These are phyloP conservation scores for Fusarium domesticum DNA, from an alignment of 2,329 filamentous ascomycete species.

Conservation along the genomic window DNA sequence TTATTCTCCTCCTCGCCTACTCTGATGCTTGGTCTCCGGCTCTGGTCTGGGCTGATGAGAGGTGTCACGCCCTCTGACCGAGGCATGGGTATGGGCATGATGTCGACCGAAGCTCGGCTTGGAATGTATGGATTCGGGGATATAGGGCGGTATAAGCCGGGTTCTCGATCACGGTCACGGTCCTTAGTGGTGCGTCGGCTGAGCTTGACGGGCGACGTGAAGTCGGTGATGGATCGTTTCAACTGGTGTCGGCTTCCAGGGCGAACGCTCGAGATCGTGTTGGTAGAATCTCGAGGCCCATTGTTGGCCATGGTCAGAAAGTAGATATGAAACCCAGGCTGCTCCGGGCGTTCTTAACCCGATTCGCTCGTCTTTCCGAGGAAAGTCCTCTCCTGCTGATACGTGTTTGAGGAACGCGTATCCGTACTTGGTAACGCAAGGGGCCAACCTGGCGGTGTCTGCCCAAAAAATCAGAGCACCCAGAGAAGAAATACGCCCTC, in stretches of 20 bases:
- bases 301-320: constrained; percentile 25
- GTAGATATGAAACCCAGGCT: no score
- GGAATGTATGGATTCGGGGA: constrained; percentile 30
- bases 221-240: constrained; percentile 54
- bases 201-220: constrained; percentile 47
- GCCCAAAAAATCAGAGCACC: not conserved
- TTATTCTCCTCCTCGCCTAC: constrained; percentile 30
- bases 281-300: constrained; percentile 25
- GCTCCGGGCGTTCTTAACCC: constrained; percentile 1
- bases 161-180: constrained; percentile 24
- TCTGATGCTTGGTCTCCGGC: constrained; percentile 43
- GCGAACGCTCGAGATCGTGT: constrained; percentile 25
- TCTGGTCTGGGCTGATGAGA: constrained; percentile 41
- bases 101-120: constrained; percentile 43
- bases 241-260: constrained; percentile 48
- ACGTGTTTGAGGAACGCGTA: constrained; percentile 4
- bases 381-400: no score
- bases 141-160: constrained; percentile 21
- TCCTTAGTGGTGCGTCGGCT: constrained; percentile 34
- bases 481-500: not conserved
- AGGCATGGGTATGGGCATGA: constrained; percentile 28
- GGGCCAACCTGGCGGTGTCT: not conserved
- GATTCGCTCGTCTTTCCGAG: constrained; percentile 8
- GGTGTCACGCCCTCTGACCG: constrained; percentile 46
- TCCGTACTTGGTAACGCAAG: constrained; percentile 20